Evolutionary conservation across 768 basidiomycete genomes (phyloP).

Genomic region (Nidularia sp.): DNA sequence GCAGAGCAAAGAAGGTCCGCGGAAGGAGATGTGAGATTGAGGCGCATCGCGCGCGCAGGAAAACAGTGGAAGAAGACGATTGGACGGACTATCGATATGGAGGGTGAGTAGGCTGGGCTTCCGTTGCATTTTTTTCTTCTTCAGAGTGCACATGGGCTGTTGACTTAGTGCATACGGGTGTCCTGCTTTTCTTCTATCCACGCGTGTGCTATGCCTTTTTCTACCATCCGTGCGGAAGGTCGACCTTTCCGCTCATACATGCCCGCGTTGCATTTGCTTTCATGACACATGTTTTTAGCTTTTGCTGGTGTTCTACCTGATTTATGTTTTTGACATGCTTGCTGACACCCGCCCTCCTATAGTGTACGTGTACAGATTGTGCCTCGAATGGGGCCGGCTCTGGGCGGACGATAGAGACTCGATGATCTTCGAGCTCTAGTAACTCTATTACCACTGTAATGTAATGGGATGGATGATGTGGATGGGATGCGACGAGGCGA

Average conservation of each 20-base stretch:
- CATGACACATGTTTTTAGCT: no score
- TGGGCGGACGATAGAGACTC: slow-evolving; percentile 81
- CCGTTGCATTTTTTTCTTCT: neutral
- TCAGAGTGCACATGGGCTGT: neutral
- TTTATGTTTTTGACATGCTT: no score
- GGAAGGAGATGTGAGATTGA: slow-evolving; percentile 69
- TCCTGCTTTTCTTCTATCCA: no score
- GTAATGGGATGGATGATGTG: no score
- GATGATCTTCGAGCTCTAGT: slow-evolving; percentile 37
- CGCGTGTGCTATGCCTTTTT: no score
- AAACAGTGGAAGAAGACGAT: slow-evolving; percentile 87
- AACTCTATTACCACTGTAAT: slow-evolving; percentile 14
- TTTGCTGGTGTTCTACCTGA: no score
- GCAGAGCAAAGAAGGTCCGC: slow-evolving; percentile 29
- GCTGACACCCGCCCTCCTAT: slow-evolving; percentile 2
- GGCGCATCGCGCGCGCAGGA: slow-evolving; percentile 87
- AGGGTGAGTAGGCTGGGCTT: slow-evolving; percentile 53
- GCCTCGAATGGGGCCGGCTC: slow-evolving; percentile 84
- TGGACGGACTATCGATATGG: slow-evolving; percentile 85
- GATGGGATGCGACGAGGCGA: no score
- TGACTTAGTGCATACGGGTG: no score
- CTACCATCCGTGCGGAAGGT: no score
- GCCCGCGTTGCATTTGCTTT: no score
- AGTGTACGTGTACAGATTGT: slow-evolving; percentile 87
- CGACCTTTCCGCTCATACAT: no score